These are phyloP conservation scores for Collybiopsis confluens DNA, from an alignment of 768 basidiomycete species.

Conservation along the genomic window DNA sequence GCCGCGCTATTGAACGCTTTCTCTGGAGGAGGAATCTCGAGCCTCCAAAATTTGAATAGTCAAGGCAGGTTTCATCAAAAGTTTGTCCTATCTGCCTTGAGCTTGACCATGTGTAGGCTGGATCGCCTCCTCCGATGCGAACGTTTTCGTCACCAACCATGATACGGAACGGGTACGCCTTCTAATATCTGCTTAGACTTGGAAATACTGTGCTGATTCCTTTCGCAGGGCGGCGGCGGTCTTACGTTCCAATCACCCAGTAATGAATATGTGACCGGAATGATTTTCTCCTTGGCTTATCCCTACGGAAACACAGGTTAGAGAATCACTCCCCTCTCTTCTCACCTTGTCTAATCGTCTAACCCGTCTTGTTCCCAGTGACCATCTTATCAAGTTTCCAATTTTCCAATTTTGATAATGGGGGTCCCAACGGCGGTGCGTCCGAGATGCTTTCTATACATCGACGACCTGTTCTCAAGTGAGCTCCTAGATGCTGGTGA, in stretches of 20 bases:
- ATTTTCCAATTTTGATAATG: slow-evolving; percentile 46
- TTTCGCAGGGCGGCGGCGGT: slow-evolving; percentile 51
- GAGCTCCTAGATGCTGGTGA: slow-evolving; percentile 36
- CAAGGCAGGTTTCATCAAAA: no score
- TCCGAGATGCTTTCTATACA: background rate
- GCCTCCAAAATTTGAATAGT: no score
- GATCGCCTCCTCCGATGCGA: slow-evolving; percentile 49
- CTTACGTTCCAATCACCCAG: slow-evolving; percentile 57
- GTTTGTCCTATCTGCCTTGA: background rate
- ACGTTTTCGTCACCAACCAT: slow-evolving; percentile 66
- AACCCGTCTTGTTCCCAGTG: slow-evolving; percentile 25
- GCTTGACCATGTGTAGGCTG: slow-evolving; percentile 37
- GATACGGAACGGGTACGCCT: slow-evolving; percentile 56
- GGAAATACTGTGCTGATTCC: background rate
- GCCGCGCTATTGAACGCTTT: no score
- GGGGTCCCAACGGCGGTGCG: slow-evolving; percentile 56
- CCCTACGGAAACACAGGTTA: slow-evolving; percentile 45
- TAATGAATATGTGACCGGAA: slow-evolving; percentile 60
- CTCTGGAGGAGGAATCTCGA: no score
- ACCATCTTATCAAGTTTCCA: slow-evolving; percentile 59
- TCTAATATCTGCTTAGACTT: background rate
- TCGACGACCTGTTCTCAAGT: background rate
- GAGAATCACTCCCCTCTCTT: background rate
- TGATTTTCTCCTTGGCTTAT: slow-evolving; percentile 63
- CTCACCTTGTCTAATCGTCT: no score